Evolutionary conservation across 2,329 filamentous ascomycete species (phyloP).

Genomic region (Lasiodiplodia gonubiensis): DNA sequence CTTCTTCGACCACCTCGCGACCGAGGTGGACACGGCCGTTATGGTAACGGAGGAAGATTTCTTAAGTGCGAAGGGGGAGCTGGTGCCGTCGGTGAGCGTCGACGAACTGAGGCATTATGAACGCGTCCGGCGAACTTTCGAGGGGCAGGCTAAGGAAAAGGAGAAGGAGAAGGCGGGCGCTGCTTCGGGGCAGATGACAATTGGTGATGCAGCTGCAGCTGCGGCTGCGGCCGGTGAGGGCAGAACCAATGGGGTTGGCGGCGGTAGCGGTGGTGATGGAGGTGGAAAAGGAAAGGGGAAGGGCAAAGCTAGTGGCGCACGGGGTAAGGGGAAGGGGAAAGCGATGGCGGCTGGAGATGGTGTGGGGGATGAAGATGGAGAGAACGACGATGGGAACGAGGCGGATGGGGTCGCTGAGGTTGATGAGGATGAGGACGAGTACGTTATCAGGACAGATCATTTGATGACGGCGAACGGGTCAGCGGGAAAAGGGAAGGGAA

Average conservation of each 20-base stretch:
- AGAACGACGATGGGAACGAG: background rate
- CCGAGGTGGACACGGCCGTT: constrained; percentile 80
- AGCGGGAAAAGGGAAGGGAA: constrained; percentile 33
- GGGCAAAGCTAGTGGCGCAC: background rate
- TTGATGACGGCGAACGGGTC: constrained; percentile 41
- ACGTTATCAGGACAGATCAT: constrained; percentile 50
- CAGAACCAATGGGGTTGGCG: background rate
- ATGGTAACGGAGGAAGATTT: constrained; percentile 92
- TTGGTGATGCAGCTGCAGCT: constrained; percentile 6
- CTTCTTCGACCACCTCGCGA: constrained; percentile 93
- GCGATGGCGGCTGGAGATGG: constrained; percentile 37
- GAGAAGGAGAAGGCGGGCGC: constrained; percentile 48
- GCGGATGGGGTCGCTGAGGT: constrained; percentile 14
- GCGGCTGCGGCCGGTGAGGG: background rate
- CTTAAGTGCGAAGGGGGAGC: constrained; percentile 75
- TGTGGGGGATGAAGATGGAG: constrained; percentile 1
- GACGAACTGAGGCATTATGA: constrained; percentile 94
- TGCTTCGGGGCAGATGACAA: constrained; percentile 3
- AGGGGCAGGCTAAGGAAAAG: constrained; percentile 63
- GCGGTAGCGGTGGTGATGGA: background rate
- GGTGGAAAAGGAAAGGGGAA: background rate
- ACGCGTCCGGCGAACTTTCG: constrained; percentile 79
- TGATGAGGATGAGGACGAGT: constrained; percentile 46
- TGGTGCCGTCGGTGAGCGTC: constrained; percentile 91
- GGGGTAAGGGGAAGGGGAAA: constrained; percentile 35